Evolutionary conservation across 169 alveolate genomes (phyloP), one percentile per base, ranked within the genome.

Genomic region (Cryptosporidium felis): DNA sequence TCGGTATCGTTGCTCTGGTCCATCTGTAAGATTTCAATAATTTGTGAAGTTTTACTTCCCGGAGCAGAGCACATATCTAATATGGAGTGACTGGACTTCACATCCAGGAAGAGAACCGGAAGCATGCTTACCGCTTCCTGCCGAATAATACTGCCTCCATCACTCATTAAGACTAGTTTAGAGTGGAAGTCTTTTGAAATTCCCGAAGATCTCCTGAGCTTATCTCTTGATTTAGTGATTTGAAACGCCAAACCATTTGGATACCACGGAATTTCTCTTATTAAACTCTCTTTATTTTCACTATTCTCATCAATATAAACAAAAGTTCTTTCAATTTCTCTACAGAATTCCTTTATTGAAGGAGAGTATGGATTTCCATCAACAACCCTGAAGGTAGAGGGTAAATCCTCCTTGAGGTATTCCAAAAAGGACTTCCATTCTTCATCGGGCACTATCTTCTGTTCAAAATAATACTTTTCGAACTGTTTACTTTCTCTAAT

Each of bases 21-120:
- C 16, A 67, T 18, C 60, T 80, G 88, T 53, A 92, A 23, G 28
- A 88, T 80, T 60, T 94, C 97, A 40, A 93, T 63, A 23, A 88
- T 79, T 67, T 94, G 94, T 23, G 94, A 80, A 40, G 97, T 94
- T 63, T 94, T 94, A 63, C 94, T 89, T 21, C 97, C 98, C 5
- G 98, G 98, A 5, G 97, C 96, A 12, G 98, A 96, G 79, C 98
- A 94, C 95, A 94, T 89, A 81, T 95, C 98, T 56, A 93, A 92
- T n/a, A 95, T 23, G 23, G 12, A 32, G 18, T 74, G 85, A 40
- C 23, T 82, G 46, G 89, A 80, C 59, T 90, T 81, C 41, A 91
- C 89, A 38, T 89, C 92, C 18, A 95, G 67, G 21, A 95, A 82
- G 40, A 93, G 90, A 10, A 94, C 94, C 10, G 98, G 98, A 3